phyloP scores from a whole-genome alignment of 306 rosid species.

The Casuarina equisetifolia region DNA sequence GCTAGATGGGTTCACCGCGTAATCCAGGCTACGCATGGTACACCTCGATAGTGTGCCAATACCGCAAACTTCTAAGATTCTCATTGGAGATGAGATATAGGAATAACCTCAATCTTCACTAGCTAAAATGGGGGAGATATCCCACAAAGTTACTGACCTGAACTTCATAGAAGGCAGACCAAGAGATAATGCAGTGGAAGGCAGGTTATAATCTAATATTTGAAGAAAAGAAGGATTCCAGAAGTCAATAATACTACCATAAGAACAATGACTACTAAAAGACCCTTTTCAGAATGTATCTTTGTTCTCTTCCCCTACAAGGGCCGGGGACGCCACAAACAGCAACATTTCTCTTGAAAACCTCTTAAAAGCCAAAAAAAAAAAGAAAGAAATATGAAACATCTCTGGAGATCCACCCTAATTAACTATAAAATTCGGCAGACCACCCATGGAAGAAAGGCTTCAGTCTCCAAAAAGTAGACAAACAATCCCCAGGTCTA shows the following conservation, averaged over 20 bases:
- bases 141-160: not conserved
- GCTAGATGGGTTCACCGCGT: too few relatives aligned
- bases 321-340: constrained; percentile 25
- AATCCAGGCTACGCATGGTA: too few relatives aligned
- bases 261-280: not conserved
- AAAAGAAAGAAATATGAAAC: constrained; percentile 30
- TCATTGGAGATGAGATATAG: too few relatives aligned
- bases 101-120: too few relatives aligned
- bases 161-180: not conserved
- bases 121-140: too few relatives aligned
- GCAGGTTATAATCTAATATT: not conserved
- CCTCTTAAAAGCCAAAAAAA: constrained; percentile 24
- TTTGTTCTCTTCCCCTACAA: constrained; percentile 20
- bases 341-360: constrained; percentile 40
- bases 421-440: constrained; percentile 27
- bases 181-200: not conserved
- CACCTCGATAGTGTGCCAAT: too few relatives aligned
- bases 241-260: not conserved
- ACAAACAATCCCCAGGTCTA: not conserved
- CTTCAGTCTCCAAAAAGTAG: constrained; percentile 11
- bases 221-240: not conserved
- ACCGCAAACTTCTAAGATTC: too few relatives aligned
- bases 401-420: constrained; percentile 31
- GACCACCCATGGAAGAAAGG: constrained; percentile 24
- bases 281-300: constrained; percentile 7